Conservation (phyloP, 768 basidiomycete genomes). For the Boletus vinaceobasis region DNA sequence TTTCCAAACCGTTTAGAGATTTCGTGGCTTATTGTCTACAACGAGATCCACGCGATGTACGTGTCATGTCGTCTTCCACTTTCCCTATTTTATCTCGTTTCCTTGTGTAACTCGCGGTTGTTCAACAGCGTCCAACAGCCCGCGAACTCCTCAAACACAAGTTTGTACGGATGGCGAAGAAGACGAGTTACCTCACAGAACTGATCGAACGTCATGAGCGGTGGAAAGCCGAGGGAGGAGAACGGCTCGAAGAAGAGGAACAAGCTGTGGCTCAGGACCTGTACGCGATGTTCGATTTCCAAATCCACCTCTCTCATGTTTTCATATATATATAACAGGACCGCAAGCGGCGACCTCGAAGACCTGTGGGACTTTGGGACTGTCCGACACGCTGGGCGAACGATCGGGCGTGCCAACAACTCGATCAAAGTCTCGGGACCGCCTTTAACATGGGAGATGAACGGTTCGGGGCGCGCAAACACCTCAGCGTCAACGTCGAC, state of each 20-base stretch:
- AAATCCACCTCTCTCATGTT: neutral
- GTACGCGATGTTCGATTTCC: conserved; percentile 40
- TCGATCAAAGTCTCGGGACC: conserved; percentile 61
- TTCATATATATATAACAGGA: conserved; percentile 33
- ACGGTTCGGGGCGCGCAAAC: conserved; percentile 44
- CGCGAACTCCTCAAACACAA: conserved; percentile 94
- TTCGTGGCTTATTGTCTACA: conserved; percentile 93
- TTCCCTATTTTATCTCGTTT: conserved; percentile 1
- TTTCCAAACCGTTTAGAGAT: conserved; percentile 90
- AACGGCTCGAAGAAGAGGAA: conserved; percentile 68
- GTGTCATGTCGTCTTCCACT: conserved; percentile 22
- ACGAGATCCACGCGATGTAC: conserved; percentile 87
- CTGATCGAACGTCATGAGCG: conserved; percentile 92
- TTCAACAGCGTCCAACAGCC: conserved; percentile 81
- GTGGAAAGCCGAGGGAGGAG: conserved; percentile 90
- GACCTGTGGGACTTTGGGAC: conserved; percentile 99
- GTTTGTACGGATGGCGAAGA: conserved; percentile 92
- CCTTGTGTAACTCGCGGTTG: conserved; percentile 14
- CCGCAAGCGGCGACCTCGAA: conserved; percentile 58
- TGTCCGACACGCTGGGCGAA: conserved; percentile 70
- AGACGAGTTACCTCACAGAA: conserved; percentile 91
- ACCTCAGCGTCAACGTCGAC: conserved; percentile 27
- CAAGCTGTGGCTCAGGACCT: conserved; percentile 56
- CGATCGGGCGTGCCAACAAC: conserved; percentile 63
- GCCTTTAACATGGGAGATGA: conserved; percentile 78